Base-by-base conservation (phyloP, 2,329 filamentous ascomycete species). In the Botrytis galanthina region DNA sequence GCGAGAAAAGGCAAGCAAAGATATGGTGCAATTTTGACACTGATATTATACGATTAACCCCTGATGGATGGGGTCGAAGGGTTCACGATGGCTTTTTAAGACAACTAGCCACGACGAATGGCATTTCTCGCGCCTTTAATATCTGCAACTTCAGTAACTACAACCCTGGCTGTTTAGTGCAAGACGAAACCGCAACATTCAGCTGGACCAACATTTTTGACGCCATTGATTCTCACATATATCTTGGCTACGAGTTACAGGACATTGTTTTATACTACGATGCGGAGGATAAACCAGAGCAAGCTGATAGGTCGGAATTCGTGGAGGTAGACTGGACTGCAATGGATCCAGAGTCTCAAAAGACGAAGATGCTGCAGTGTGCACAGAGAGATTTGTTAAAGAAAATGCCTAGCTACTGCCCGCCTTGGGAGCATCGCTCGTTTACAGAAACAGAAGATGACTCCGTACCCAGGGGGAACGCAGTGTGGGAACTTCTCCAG, bases 201-300 rank as follows among this genome's bases (percentile, higher is more conserved):
- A 39, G 68, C 26, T 73, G 63, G 71, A 51, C 42, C 10, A 61
- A 51, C 22, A 61, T 73, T 22, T 69, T 73, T 32, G 63, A 57
- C 42, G 51, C 60, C 26, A 42, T 73, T 44, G 35, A 62, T 37
- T 64, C 71, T 20, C 61, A 73, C 7, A 54, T 44, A 29, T 42
- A n/a, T 10, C 26, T 44, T 26, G 60, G 63, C 44, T 51, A 44
- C 5, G 63, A 51, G 48, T 35, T 69, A 9, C 51, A n/a, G 54
- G 63, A 73, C 42, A 69, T 73, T 16, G 22, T 73, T 16, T 61
- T 73, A 18, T 73, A 73, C 44, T 51, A 73, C 48, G 54, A 69
- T 60, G 42, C 29, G 20, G 51, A 69, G 37, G 54, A 61, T 20
- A n/a, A 22, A 3, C 5, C 37, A 5, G 42, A 54, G 26, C 29